Base-by-base conservation (phyloP, 208 protist species). In the Leishmania amazonensis region DNA sequence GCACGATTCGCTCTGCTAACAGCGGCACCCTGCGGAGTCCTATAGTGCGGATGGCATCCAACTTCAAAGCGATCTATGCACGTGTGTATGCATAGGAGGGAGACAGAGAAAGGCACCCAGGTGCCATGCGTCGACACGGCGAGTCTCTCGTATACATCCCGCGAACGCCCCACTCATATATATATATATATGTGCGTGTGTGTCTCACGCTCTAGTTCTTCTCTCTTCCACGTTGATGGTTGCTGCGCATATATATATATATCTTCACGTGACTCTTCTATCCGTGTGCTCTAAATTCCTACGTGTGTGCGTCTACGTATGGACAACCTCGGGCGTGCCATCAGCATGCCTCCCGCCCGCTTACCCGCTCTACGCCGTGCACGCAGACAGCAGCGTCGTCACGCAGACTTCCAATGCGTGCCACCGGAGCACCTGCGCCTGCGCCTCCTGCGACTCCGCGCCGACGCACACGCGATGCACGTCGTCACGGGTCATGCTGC, bases 351-450 rank as follows among this genome's bases (percentile, higher is more conserved):
- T 28, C 42, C 70, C 13, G 24, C 21, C 68, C 11, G 42, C 68
- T 53, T 35, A 5, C 21, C 6, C n/a, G 9, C 49, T 24, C 88
- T 74, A 94, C 75, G 84, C 85, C 35, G 88, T 89, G 62, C 81
- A 86, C 28, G 85, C 84, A 15, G 90, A 81, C 1, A 96, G 80
- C 9, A 87, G 83, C 24, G 90, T 93, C 53, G 92, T 87, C 3
- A 96, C 86, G 49, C 90, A 89, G 53, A 85, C 58, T 71, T 96
- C 90, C 65, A 96, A 71, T 53, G 86, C 71, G 24, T 81, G 68
- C 77, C 86, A 78, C 62, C 78, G 81, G 75, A 79, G 83, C 64
- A 47, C 40, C 60, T 54, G 82, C 76, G 47, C 21, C 78, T 68
- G 72, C 60, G 8, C 85, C 64, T 21, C 45, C 31, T 53, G 65